These are phyloP conservation scores for Ceratobasidium sp. DNA, from an alignment of 1,284 basidiomycete species.

Conservation along the genomic window DNA sequence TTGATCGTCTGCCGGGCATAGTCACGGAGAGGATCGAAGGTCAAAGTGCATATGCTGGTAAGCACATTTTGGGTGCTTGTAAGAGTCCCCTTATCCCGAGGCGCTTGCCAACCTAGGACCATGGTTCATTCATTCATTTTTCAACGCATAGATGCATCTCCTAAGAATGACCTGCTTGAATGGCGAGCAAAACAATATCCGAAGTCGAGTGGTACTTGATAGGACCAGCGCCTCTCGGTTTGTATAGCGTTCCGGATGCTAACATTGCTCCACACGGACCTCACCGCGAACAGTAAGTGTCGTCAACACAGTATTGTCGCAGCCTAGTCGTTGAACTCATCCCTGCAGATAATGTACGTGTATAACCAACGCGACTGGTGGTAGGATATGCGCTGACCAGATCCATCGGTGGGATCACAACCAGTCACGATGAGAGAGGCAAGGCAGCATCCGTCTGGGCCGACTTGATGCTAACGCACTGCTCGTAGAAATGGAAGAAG, in stretches of 20 bases:
- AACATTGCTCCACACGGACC: conserved; percentile 5
- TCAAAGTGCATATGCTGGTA: too few species aligned
- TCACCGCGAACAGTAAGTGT: conserved; percentile 39
- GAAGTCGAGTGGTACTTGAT: conserved; percentile 3
- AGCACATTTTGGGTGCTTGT: too few species aligned
- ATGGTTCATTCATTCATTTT: too few species aligned
- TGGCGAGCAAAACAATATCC: not conserved
- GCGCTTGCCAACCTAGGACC: too few species aligned
- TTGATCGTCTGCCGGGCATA: too few species aligned
- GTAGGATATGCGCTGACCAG: conserved; percentile 5
- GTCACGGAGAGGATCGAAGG: too few species aligned
- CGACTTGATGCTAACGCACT: not conserved
- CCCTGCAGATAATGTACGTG: conserved; percentile 38
- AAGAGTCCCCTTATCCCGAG: too few species aligned
- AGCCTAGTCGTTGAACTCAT: not conserved
- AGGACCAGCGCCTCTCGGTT: conserved; percentile 17
- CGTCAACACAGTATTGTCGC: conserved; percentile 4
- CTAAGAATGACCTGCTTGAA: not conserved
- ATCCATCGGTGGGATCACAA: not conserved
- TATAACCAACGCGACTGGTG: not conserved
- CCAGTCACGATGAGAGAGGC: conserved; percentile 42
- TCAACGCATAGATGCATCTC: too few species aligned
- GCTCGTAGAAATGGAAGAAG: conserved; percentile 86
- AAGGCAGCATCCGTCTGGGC: not conserved
- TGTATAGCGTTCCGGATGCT: conserved; percentile 24